Conservation (phyloP, 495 filamentous ascomycete genomes). For the Recurvomyces mirabilis region DNA sequence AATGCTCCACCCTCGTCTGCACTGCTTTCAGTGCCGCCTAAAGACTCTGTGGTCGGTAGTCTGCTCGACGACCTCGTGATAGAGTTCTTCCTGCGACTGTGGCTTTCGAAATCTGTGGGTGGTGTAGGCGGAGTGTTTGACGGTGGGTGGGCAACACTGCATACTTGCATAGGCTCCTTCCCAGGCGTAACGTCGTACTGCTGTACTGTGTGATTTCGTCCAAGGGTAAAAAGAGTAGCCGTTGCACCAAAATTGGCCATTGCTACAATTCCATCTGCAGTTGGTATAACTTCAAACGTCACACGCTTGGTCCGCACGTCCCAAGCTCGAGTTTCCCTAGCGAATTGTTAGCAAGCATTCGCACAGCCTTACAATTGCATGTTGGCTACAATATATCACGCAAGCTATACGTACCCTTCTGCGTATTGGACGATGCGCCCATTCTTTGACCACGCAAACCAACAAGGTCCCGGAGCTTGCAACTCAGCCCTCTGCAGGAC, state of each 20-base stretch:
- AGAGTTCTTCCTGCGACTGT: constrained; percentile 21
- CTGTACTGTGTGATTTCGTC: constrained; percentile 77
- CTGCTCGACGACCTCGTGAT: neutral
- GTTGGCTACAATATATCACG: too few relatives aligned
- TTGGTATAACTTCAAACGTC: constrained; percentile 76
- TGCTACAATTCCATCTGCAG: constrained; percentile 66
- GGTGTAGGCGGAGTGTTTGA: constrained; percentile 62
- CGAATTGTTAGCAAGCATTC: constrained; percentile 19
- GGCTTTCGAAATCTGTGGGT: constrained; percentile 62
- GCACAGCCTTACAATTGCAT: too few relatives aligned
- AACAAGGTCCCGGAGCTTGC: constrained; percentile 68
- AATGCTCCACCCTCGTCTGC: constrained; percentile 39
- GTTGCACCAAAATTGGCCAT: constrained; percentile 81
- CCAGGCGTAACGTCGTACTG: constrained; percentile 80
- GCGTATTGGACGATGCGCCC: constrained; percentile 87
- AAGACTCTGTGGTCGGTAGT: constrained; percentile 22
- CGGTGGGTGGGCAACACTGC: constrained; percentile 73
- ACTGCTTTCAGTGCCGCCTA: constrained; percentile 49
- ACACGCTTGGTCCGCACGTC: constrained; percentile 95
- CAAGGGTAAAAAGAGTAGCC: constrained; percentile 85
- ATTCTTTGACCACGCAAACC: constrained; percentile 98
- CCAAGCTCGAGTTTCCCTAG: constrained; percentile 84
- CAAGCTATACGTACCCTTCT: constrained; percentile 71
- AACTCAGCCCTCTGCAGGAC: constrained; percentile 72
- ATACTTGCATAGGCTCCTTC: constrained; percentile 52